phyloP scores from a whole-genome alignment of 768 basidiomycete species.

The Boletales sp. region DNA sequence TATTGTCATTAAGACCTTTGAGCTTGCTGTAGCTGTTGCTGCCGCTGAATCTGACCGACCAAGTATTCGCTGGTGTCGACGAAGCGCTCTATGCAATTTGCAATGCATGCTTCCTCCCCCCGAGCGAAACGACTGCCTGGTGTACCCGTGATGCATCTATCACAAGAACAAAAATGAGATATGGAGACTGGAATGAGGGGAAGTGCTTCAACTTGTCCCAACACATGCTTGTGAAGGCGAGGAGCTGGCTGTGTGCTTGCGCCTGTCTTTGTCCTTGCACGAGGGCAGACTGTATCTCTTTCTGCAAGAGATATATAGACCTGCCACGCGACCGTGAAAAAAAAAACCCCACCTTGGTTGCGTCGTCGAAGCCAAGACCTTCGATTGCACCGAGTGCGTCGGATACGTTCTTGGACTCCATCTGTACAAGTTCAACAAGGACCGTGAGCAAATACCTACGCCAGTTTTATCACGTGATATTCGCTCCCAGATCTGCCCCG shows the following conservation, averaged over 20 bases:
- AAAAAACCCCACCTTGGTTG: constrained; percentile 56
- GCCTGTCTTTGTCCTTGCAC: constrained; percentile 80
- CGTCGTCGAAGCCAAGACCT: constrained; percentile 56
- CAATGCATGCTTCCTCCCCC: constrained; percentile 75
- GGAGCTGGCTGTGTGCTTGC: constrained; percentile 70
- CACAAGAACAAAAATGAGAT: constrained; percentile 8
- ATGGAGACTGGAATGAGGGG: background rate
- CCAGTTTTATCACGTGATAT: constrained; percentile 19
- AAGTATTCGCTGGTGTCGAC: constrained; percentile 83
- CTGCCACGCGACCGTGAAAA: constrained; percentile 1
- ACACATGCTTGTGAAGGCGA: constrained; percentile 77
- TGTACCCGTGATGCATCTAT: constrained; percentile 76
- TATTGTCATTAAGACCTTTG: constrained; percentile 11
- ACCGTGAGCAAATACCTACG: constrained; percentile 22
- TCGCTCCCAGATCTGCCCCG: too few relatives aligned
- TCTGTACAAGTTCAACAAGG: constrained; percentile 6
- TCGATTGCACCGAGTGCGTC: constrained; percentile 37
- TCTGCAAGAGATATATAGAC: constrained; percentile 41
- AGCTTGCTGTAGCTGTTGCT: constrained; percentile 47
- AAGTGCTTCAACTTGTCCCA: constrained; percentile 79
- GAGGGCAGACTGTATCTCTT: constrained; percentile 76
- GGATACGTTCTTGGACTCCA: constrained; percentile 25
- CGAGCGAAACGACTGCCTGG: constrained; percentile 77
- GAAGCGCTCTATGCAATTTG: constrained; percentile 91
- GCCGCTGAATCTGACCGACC: constrained; percentile 58